A percentile compares a stretch with the other conserved stretches of the same genome.
Evolutionary conservation across 1,284 basidiomycete genomes (phyloP).

Genomic region (Ustilago crameri): DNA sequence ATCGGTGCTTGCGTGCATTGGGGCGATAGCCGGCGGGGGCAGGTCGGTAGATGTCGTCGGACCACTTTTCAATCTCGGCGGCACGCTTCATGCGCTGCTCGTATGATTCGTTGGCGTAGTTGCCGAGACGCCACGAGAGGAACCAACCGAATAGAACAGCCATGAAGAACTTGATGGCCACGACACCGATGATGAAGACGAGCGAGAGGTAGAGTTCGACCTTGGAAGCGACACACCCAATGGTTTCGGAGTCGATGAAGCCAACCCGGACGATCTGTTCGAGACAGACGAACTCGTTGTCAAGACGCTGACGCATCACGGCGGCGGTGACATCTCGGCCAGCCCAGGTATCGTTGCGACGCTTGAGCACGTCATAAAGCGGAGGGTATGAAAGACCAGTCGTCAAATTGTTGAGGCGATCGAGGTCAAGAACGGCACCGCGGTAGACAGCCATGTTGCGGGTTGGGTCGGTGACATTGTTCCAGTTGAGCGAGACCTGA

Average conservation of each 20-base stretch:
- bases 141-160: conserved; percentile 98
- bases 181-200: conserved; percentile 96
- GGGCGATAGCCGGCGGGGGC: conserved; percentile 92
- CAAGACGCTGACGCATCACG: conserved; percentile 77
- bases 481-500: conserved; percentile 93
- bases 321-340: conserved; percentile 86
- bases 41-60: conserved; percentile 92
- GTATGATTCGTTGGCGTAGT: conserved; percentile 92
- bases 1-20: conserved; percentile 77
- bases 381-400: conserved; percentile 79
- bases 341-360: conserved; percentile 78
- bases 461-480: conserved; percentile 76
- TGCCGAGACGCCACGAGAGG: conserved; percentile 90
- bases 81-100: conserved; percentile 91
- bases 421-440: conserved; percentile 87
- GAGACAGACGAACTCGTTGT: conserved; percentile 80
- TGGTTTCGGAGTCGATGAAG: conserved; percentile 90
- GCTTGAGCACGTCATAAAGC: conserved; percentile 82
- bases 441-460: conserved; percentile 91
- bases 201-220: conserved; percentile 95
- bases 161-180: conserved; percentile 93
- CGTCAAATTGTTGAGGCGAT: conserved; percentile 85
- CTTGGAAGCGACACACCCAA: conserved; percentile 94
- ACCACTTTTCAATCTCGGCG: conserved; percentile 94
- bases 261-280: conserved; percentile 87